These are phyloP conservation scores for Aspergillus tanneri DNA, from an alignment of 2,329 filamentous ascomycete genomes.

Conservation along the genomic window DNA sequence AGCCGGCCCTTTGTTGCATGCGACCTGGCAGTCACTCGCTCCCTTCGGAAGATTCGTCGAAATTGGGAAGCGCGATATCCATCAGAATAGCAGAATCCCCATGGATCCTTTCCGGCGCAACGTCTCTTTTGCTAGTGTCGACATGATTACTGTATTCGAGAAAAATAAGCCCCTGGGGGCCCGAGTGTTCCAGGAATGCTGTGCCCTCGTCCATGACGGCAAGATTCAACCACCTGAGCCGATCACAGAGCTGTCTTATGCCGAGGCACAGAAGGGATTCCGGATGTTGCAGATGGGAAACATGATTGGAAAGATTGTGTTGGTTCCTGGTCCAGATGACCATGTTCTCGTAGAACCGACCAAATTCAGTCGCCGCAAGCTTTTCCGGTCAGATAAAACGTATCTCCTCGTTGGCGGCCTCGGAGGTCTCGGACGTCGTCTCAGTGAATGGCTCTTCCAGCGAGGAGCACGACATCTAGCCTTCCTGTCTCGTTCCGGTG, in stretches of 20 bases:
- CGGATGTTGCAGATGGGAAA: not conserved
- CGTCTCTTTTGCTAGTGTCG: not conserved
- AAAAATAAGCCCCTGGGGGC: not conserved
- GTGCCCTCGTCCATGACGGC: not conserved
- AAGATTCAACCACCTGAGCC: conserved; percentile 1
- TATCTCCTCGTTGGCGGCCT: conserved; percentile 10
- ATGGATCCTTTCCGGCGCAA: conserved; percentile 2
- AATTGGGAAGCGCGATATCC: not conserved
- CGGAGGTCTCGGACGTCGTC: conserved; percentile 4
- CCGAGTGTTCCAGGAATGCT: conserved; percentile 1
- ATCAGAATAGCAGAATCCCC: not conserved
- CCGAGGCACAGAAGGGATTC: not conserved
- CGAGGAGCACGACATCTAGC: not conserved
- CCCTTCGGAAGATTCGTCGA: conserved; percentile 1
- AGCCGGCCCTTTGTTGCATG: not conserved
- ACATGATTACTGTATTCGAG: not conserved
- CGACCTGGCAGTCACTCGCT: not conserved
- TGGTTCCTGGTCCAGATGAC: not conserved
- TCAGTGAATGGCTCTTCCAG: conserved; percentile 3
- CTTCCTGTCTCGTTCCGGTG: conserved; percentile 6
- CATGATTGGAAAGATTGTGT: conserved; percentile 1
- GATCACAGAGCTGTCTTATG: not conserved
- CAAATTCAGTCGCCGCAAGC: not conserved
- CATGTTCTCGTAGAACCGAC: not conserved
- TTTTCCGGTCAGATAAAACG: not conserved